phyloP scores from a whole-genome alignment of 2,329 filamentous ascomycete species.

The Clonostachys rhizophaga region DNA sequence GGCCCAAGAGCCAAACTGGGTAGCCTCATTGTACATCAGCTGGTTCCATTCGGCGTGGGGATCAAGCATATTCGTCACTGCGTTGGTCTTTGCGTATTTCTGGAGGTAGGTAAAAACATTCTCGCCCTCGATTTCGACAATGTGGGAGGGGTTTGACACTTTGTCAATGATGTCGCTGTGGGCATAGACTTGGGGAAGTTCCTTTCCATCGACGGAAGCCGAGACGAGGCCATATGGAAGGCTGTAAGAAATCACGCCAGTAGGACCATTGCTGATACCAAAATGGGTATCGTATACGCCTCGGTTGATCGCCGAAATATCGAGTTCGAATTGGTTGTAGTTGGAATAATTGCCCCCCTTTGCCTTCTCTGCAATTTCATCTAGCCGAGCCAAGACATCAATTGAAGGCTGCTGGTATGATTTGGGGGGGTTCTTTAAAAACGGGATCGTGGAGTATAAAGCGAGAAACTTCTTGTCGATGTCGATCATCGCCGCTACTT shows the following conservation, averaged over 20 bases:
- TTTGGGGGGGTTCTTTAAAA: conserved; percentile 44
- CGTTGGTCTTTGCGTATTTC: no score
- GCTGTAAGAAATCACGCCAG: conserved; percentile 14
- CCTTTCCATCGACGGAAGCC: no score
- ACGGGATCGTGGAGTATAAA: conserved; percentile 42
- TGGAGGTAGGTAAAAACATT: no score
- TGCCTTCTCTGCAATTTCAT: conserved; percentile 36
- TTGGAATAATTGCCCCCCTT: conserved; percentile 34
- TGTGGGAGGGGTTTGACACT: no score
- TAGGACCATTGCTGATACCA: conserved; percentile 42
- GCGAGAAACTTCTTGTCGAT: conserved; percentile 34
- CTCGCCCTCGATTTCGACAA: no score
- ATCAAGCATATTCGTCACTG: no score
- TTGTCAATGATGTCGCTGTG: no score
- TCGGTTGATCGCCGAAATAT: conserved; percentile 44
- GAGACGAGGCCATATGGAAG: conserved; percentile 24
- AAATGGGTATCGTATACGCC: conserved; percentile 64
- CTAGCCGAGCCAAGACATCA: conserved; percentile 40
- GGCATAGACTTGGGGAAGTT: no score
- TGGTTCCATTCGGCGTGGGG: no score
- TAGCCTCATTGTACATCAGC: no score
- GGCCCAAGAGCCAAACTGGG: no score
- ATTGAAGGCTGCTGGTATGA: conserved; percentile 41
- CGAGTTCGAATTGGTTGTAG: conserved; percentile 50
- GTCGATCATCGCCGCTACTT: conserved; percentile 25